These are phyloP conservation scores for Candida taoyuanica DNA, from an alignment of 805 yeast genomes.

Conservation along the genomic window DNA sequence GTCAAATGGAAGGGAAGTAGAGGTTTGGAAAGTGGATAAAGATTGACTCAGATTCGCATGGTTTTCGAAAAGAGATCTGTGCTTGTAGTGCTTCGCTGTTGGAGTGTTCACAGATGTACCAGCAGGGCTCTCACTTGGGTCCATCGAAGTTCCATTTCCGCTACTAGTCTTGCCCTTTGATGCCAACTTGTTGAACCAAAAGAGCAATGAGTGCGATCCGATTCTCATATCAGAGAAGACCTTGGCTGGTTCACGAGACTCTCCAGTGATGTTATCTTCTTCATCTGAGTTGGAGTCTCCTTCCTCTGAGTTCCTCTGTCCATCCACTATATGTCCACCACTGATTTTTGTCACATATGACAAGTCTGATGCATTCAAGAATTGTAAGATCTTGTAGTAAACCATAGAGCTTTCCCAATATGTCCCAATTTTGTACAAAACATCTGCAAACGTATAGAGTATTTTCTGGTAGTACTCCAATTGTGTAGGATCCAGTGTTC, in stretches of 20 bases:
- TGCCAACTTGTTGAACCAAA: conserved; percentile 27
- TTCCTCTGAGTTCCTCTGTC: conserved; percentile 18
- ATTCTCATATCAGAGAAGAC: conserved; percentile 34
- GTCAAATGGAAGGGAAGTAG: conserved; percentile 16
- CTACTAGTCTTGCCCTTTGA: conserved; percentile 11
- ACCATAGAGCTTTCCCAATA: conserved; percentile 29
- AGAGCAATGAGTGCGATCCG: conserved; percentile 29
- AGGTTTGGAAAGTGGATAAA: conserved; percentile 16
- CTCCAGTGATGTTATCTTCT: conserved; percentile 23
- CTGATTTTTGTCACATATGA: conserved; percentile 14
- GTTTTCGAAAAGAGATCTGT: conserved; percentile 1
- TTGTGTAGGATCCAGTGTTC: conserved; percentile 7
- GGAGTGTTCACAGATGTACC: too few species aligned
- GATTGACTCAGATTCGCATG: conserved; percentile 1
- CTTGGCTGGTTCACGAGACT: conserved; percentile 30
- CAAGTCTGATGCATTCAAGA: conserved; percentile 25
- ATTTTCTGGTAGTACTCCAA: conserved; percentile 13
- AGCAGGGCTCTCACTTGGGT: too few species aligned
- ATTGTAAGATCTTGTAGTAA: conserved; percentile 26
- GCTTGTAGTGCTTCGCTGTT: background rate
- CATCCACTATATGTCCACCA: too few species aligned
- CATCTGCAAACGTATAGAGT: conserved; percentile 14
- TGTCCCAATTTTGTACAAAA: conserved; percentile 23
- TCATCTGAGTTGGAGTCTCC: conserved; percentile 21
- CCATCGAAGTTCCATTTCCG: too few species aligned